A percentile compares a stretch with the other conserved stretches of the same genome.
phyloP scores from a whole-genome alignment of 2,329 filamentous ascomycete genomes.

The Cylindrodendrum hubeiense region DNA sequence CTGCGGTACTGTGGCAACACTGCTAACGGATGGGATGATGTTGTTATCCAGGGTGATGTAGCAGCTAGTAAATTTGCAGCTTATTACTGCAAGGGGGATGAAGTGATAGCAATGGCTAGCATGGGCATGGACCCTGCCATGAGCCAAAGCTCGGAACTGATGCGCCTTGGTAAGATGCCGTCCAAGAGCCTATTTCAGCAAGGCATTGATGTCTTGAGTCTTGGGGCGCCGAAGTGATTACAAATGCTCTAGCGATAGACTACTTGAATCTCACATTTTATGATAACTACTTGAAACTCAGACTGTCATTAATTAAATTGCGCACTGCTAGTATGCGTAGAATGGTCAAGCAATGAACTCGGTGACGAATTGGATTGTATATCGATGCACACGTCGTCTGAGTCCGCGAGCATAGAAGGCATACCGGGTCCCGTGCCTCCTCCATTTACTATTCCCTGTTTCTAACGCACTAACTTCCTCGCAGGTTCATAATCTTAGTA shows the following conservation, averaged over 20 bases:
- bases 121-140: conserved; percentile 94
- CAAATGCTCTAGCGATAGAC: not conserved
- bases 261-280: too few relatives aligned
- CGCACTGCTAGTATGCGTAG: too few relatives aligned
- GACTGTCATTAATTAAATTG: too few relatives aligned
- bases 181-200: conserved; percentile 80
- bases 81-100: conserved; percentile 89
- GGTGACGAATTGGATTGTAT: too few relatives aligned
- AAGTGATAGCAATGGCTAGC: conserved; percentile 88
- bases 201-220: conserved; percentile 65
- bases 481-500: too few relatives aligned
- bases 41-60: conserved; percentile 82
- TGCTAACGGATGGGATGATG: conserved; percentile 82
- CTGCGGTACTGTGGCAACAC: conserved; percentile 95
- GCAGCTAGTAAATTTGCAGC: conserved; percentile 86
- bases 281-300: too few relatives aligned
- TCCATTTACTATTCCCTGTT: too few relatives aligned
- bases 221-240: conserved; percentile 47
- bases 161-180: conserved; percentile 86
- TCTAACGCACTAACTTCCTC: too few relatives aligned
- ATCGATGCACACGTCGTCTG: too few relatives aligned
- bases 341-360: too few relatives aligned
- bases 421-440: too few relatives aligned
- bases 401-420: too few relatives aligned
- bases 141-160: conserved; percentile 85